These are phyloP conservation scores for Closterium sp. DNA, from an alignment of 139 green algal genomes.

Conservation along the genomic window DNA sequence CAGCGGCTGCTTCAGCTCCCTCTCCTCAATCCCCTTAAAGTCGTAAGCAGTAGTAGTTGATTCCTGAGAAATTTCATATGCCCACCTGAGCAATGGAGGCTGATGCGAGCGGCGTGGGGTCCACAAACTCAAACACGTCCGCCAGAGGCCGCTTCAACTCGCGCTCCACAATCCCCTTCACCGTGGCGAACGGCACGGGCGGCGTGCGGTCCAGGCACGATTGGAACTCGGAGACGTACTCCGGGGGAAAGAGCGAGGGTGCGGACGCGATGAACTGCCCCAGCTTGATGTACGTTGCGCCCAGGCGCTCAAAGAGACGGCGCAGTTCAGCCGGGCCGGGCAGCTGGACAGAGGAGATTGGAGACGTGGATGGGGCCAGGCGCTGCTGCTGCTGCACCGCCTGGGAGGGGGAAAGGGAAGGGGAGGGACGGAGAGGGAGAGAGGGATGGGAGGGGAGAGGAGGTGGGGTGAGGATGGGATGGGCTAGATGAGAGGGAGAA, in stretches of 20 bases:
- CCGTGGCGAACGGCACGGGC: slow-evolving; percentile 71
- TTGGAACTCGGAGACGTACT: slow-evolving; percentile 96
- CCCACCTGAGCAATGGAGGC: slow-evolving; percentile 79
- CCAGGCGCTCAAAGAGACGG: slow-evolving; percentile 90
- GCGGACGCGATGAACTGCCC: slow-evolving; percentile 88
- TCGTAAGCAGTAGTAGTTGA: too few relatives aligned
- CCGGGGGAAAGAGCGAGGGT: slow-evolving; percentile 88
- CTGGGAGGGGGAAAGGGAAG: background rate
- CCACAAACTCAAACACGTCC: slow-evolving; percentile 79
- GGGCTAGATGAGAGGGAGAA: too few relatives aligned
- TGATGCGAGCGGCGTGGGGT: slow-evolving; percentile 77
- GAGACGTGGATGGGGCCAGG: background rate
- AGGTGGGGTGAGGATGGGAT: background rate
- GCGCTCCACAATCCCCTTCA: slow-evolving; percentile 68
- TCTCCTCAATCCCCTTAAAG: too few relatives aligned
- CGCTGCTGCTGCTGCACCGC: background rate
- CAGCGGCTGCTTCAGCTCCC: slow-evolving; percentile 68
- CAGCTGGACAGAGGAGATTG: background rate
- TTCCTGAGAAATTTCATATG: too few relatives aligned
- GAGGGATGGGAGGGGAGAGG: background rate
- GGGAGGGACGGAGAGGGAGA: background rate
- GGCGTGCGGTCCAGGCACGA: slow-evolving; percentile 90
- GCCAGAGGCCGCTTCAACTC: slow-evolving; percentile 72
- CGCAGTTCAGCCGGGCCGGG: slow-evolving; percentile 62
- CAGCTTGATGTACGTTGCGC: slow-evolving; percentile 94